phyloP scores from a whole-genome alignment of 202 grass and related monocot species.

The Cymbopogon flexuosus region DNA sequence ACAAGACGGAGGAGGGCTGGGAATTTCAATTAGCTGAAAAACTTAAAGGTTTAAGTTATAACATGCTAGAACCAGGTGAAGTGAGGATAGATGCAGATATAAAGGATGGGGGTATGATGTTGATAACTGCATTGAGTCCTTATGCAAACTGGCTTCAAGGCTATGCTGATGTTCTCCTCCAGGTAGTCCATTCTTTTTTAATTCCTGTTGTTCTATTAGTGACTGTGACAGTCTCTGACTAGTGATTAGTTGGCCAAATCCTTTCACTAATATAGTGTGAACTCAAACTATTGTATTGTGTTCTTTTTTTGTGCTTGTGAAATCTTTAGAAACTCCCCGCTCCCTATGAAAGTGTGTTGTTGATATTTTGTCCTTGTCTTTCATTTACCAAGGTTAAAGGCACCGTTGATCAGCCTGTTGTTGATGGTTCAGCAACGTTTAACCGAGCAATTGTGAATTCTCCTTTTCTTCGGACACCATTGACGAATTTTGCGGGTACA shows the following conservation, averaged over 20 bases:
- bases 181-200: constrained; percentile 46
- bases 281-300: constrained; percentile 23
- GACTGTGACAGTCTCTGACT: neutral
- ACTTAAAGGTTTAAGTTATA: constrained; percentile 96
- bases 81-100: constrained; percentile 95
- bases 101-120: constrained; percentile 96
- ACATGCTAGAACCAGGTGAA: constrained; percentile 77
- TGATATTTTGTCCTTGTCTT: constrained; percentile 28
- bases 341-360: constrained; percentile 1
- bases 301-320: constrained; percentile 20
- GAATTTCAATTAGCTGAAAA: constrained; percentile 94
- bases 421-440: constrained; percentile 96
- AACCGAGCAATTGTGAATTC: constrained; percentile 81
- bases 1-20: constrained; percentile 81
- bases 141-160: constrained; percentile 97
- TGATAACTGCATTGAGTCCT: constrained; percentile 84
- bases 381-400: constrained; percentile 72
- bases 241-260: neutral
- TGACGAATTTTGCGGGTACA: constrained; percentile 79
- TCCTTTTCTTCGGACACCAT: constrained; percentile 75
- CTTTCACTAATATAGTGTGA: neutral
- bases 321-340: neutral
- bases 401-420: constrained; percentile 87
- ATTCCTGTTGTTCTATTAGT: constrained; percentile 19
- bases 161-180: constrained; percentile 91